Base-by-base conservation (phyloP, 2,329 filamentous ascomycete genomes). In the Metarhizium guizhouense region DNA sequence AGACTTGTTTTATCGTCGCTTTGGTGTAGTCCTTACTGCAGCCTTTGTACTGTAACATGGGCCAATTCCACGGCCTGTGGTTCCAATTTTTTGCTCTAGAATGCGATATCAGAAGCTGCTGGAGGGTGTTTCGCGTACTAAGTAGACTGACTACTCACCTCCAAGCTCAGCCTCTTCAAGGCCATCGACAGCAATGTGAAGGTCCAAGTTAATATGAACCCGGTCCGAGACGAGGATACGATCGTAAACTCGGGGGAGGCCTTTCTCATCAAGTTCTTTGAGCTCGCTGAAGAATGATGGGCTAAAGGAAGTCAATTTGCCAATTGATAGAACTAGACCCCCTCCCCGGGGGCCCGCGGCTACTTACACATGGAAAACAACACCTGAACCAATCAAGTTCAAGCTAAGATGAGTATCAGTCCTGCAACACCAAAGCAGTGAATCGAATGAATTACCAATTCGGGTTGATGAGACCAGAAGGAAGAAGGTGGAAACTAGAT, bases 401-500 rank as follows among this genome's bases (percentile, higher is more conserved):
- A 11, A 8, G 32, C 32, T 34, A 34, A 11, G 3, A 11, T 34
- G 7, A 34, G 7, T 11, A 34, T 34, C 32, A 8, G 32, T 11
- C 10, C 32, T 7, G 6, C 10, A 11, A 34, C 6, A 11, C 7
- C 3, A 11, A 34, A 34, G 32, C 6, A 34, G 32, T 11, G 32
- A 25, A 14, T 45, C n/a, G 29, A 55, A 51, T 53, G 50, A 55
- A 48, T 16, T 56, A 65, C 61, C 67, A 88, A 47, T 75, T 74
- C 6, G 86, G 84, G 67, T 87, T 88, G 61, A 92, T 77, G 58
- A 92, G 79, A 58, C 88, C 88, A 55, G 83, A 87, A 29, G 85
- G 81, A 52, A 86, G 72, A 57, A 87, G 78, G 68, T 86, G 81
- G 60, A 82, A 81, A 69, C 78, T 79, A 73, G 58, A 38, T 14